phyloP scores from a whole-genome alignment of 768 basidiomycete genomes.

The Auriscalpium orientale region DNA sequence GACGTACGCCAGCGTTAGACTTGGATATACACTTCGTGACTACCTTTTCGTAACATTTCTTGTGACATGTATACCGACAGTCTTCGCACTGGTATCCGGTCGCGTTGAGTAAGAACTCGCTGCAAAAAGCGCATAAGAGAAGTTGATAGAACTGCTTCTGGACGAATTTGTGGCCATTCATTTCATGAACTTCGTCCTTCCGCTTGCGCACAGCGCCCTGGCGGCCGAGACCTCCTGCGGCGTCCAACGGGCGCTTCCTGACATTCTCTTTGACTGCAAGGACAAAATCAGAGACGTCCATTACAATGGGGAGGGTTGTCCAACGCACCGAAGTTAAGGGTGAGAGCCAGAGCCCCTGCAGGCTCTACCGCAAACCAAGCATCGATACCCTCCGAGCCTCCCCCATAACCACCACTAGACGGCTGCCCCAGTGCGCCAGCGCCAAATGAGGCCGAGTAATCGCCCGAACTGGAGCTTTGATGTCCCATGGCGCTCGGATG shows the following conservation, averaged over 20 bases:
- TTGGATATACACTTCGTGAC: constrained; percentile 99
- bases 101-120: constrained; percentile 94
- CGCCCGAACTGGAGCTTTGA: constrained; percentile 11
- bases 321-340: constrained; percentile 84
- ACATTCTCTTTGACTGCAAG: constrained; percentile 91
- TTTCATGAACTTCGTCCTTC: constrained; percentile 97
- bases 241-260: constrained; percentile 91
- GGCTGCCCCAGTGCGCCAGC: background rate
- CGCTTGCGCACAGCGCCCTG: constrained; percentile 97
- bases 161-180: constrained; percentile 99
- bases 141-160: constrained; percentile 97
- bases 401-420: constrained; percentile 6
- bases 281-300: constrained; percentile 3
- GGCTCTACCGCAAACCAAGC: constrained; percentile 98
- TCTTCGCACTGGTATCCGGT: constrained; percentile 99
- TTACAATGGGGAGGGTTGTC: constrained; percentile 2
- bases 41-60: constrained; percentile 97
- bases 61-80: constrained; percentile 98
- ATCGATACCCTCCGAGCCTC: constrained; percentile 70
- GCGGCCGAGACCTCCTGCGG: constrained; percentile 85
- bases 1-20: constrained; percentile 81
- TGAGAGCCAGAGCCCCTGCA: constrained; percentile 84
- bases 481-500: constrained; percentile 4
- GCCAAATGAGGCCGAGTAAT: constrained; percentile 8
- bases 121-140: constrained; percentile 97